Percentiles rank a stretch among this genome's conserved stretches.
phyloP scores from a whole-genome alignment of 2,329 filamentous ascomycete genomes.

The Hypoxylon sp. region DNA sequence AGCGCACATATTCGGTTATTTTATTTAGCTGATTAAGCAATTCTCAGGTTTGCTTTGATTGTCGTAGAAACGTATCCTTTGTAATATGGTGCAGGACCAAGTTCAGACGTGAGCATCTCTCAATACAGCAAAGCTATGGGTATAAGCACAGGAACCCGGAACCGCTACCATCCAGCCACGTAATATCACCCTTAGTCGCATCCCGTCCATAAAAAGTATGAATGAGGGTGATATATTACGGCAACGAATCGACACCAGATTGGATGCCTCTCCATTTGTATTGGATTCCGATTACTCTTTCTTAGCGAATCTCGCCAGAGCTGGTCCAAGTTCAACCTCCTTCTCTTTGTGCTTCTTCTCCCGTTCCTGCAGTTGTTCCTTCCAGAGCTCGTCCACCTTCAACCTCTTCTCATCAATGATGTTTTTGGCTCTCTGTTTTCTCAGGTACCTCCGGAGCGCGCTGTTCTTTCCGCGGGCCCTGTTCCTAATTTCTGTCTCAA shows the following conservation, averaged over 20 bases:
- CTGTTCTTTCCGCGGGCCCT: slow-evolving; percentile 90
- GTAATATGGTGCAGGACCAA: slow-evolving; percentile 10
- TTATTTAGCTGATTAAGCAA: neutral
- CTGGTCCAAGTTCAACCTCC: slow-evolving; percentile 83
- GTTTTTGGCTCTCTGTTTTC: slow-evolving; percentile 93
- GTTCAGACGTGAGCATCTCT: neutral
- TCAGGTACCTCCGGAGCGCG: slow-evolving; percentile 85
- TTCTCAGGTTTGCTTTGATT: too few species aligned
- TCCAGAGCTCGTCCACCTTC: slow-evolving; percentile 85
- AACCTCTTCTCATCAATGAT: slow-evolving; percentile 95
- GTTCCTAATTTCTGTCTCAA: slow-evolving; percentile 76
- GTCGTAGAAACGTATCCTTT: slow-evolving; percentile 13
- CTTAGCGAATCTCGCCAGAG: slow-evolving; percentile 85
- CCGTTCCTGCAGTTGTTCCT: slow-evolving; percentile 76
- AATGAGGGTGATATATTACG: slow-evolving; percentile 26
- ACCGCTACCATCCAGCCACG: slow-evolving; percentile 33
- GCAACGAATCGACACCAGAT: slow-evolving; percentile 20
- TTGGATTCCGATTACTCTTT: slow-evolving; percentile 63
- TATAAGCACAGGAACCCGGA: slow-evolving; percentile 31
- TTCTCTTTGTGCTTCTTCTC: slow-evolving; percentile 72
- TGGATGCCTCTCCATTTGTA: slow-evolving; percentile 21
- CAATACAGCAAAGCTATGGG: slow-evolving; percentile 25
- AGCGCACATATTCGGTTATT: slow-evolving; percentile 1
- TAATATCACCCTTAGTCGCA: slow-evolving; percentile 21
- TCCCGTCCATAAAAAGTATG: slow-evolving; percentile 20